Evolutionary conservation across 768 basidiomycete species (phyloP).

Genomic region (Mycena floridula): DNA sequence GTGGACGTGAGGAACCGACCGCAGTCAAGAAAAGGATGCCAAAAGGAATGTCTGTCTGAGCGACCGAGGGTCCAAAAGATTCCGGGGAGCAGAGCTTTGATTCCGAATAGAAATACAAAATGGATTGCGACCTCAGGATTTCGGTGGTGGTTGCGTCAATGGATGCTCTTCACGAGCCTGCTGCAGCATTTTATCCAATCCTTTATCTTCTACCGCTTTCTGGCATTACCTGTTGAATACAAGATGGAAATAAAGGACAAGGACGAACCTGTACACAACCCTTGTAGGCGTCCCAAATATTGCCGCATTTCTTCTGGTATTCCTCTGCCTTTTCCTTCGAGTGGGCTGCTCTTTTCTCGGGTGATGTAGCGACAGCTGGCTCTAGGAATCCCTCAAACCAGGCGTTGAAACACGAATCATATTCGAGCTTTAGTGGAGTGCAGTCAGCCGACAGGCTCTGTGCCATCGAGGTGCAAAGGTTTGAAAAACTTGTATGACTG

Average conservation of each 20-base stretch:
- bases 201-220: constrained; percentile 78
- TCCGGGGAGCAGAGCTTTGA: no score
- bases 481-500: no score
- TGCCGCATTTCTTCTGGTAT: constrained; percentile 82
- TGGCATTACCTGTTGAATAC: no score
- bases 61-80: no score
- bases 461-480: no score
- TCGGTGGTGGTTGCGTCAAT: constrained; percentile 51
- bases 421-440: constrained; percentile 83
- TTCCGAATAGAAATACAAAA: no score
- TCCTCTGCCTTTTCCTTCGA: constrained; percentile 80
- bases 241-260: no score
- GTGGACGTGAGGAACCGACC: no score
- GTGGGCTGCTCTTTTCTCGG: constrained; percentile 48
- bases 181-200: constrained; percentile 66
- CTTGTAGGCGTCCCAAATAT: constrained; percentile 75
- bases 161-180: constrained; percentile 82
- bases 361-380: constrained; percentile 50
- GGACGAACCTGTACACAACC: constrained; percentile 73
- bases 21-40: no score
- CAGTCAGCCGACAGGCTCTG: constrained; percentile 79
- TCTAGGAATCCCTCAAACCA: constrained; percentile 98
- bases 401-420: constrained; percentile 93
- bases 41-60: no score
- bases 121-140: constrained; percentile 15